Percentiles rank a stretch among this genome's conserved stretches.
phyloP scores from a whole-genome alignment of 2,329 filamentous ascomycete species.

The Fusarium verticillioides region DNA sequence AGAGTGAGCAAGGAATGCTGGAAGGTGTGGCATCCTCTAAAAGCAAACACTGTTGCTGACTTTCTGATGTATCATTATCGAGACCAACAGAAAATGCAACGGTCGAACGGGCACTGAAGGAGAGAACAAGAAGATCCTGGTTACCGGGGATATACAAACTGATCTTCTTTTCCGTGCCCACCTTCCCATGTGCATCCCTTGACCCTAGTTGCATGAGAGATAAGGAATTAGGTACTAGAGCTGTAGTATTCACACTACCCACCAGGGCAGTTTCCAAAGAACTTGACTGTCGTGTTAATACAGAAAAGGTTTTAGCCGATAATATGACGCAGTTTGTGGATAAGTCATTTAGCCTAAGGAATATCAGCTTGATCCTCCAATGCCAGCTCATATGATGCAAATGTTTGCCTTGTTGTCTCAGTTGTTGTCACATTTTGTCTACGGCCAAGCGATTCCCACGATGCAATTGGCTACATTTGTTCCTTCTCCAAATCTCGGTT shows the following conservation, averaged over 20 bases:
- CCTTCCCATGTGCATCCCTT: not conserved
- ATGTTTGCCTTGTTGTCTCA: not conserved
- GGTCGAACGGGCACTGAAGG: not conserved
- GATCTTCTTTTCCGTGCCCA: not conserved
- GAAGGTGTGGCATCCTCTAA: not conserved
- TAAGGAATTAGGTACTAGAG: not conserved
- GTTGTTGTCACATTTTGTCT: not conserved
- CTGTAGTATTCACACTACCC: not conserved
- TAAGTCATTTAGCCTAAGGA: not conserved
- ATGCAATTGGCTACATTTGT: not conserved
- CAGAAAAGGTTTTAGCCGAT: not conserved
- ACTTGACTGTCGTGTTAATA: not conserved
- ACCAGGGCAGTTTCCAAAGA: not conserved
- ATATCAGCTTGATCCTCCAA: not conserved
- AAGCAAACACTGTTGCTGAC: not conserved
- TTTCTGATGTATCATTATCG: not conserved
- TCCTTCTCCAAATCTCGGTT: slow-evolving; percentile 7
- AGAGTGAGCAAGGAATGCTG: not conserved
- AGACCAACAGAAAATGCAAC: not conserved
- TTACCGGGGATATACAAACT: not conserved
- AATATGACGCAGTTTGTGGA: not conserved
- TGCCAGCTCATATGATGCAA: not conserved
- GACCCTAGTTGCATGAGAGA: not conserved
- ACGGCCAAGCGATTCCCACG: not conserved
- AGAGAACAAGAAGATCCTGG: not conserved